A percentile compares a stretch with the other conserved stretches of the same genome.
Evolutionary conservation across 225 moss, liverwort and hornwort genomes (phyloP).

Genomic region (Straminergon stramineum): DNA sequence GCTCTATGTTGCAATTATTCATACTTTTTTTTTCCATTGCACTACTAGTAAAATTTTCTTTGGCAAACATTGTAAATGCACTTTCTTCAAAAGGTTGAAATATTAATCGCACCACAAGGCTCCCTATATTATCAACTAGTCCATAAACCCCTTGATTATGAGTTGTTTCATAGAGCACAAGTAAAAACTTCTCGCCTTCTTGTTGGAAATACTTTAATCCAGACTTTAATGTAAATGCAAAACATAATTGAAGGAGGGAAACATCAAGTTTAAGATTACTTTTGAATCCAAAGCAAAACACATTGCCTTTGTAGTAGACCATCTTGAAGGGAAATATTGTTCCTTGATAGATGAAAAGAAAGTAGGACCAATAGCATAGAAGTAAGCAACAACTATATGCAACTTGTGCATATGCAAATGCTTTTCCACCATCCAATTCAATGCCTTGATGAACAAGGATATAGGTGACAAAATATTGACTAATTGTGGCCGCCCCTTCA

Average conservation of each 20-base stretch:
- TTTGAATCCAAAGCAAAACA: neutral
- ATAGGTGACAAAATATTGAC: neutral
- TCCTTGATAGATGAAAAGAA: neutral
- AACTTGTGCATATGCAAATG: neutral
- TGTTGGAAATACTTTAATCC: neutral
- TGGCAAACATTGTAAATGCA: slow-evolving; percentile 71
- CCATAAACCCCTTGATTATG: slow-evolving; percentile 80
- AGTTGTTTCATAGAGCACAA: slow-evolving; percentile 56
- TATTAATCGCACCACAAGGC: slow-evolving; percentile 61
- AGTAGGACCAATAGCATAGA: neutral
- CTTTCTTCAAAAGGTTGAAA: slow-evolving; percentile 86
- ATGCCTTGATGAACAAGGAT: neutral
- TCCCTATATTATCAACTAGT: slow-evolving; percentile 69
- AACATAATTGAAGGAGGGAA: neutral
- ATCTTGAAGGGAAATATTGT: neutral
- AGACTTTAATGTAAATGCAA: neutral
- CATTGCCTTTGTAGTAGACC: neutral
- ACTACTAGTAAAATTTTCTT: neutral
- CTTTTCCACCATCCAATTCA: neutral
- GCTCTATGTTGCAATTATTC: slow-evolving; percentile 31
- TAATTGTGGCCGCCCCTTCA: neutral
- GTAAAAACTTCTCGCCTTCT: neutral
- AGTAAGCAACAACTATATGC: neutral
- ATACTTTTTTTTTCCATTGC: neutral
- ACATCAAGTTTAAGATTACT: neutral